These are phyloP conservation scores for Kuraishia hungarica DNA, from an alignment of 805 yeast species.

Conservation along the genomic window DNA sequence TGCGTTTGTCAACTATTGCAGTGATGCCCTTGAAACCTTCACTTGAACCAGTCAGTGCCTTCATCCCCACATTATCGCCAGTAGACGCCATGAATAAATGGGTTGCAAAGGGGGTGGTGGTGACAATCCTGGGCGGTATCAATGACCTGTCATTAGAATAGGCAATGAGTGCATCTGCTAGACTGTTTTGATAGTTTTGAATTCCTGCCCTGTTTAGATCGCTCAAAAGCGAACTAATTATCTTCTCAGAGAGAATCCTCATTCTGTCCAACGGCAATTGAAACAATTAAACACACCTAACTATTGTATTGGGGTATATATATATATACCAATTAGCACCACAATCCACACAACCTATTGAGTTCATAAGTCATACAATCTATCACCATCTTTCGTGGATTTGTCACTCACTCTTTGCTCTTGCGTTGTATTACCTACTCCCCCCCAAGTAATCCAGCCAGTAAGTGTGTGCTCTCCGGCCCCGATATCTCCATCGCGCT, in stretches of 20 bases:
- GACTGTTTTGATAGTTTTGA: slow-evolving; percentile 24
- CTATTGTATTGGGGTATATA: no score
- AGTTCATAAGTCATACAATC: no score
- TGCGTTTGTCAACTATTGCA: slow-evolving; percentile 36
- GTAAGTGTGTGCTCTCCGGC: no score
- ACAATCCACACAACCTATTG: no score
- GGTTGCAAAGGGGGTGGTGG: slow-evolving; percentile 29
- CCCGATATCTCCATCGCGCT: neutral
- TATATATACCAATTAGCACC: no score
- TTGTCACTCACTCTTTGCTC: no score
- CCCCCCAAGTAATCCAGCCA: no score
- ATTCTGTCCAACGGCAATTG: slow-evolving; percentile 10
- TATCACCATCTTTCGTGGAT: no score
- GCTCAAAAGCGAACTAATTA: slow-evolving; percentile 19
- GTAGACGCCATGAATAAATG: slow-evolving; percentile 65
- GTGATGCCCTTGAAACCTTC: slow-evolving; percentile 55
- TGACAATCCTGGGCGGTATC: slow-evolving; percentile 48
- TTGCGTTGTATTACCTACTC: no score
- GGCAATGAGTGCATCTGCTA: slow-evolving; percentile 28
- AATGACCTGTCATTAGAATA: slow-evolving; percentile 33
- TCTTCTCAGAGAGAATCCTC: slow-evolving; percentile 25
- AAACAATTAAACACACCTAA: no score
- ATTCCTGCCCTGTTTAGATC: slow-evolving; percentile 19
- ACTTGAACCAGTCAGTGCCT: slow-evolving; percentile 48
- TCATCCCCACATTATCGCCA: slow-evolving; percentile 47